Percentiles rank a stretch among this genome's conserved stretches.
phyloP scores from a whole-genome alignment of 192 early-diverging fungal species.

The Dissophora ornata region DNA sequence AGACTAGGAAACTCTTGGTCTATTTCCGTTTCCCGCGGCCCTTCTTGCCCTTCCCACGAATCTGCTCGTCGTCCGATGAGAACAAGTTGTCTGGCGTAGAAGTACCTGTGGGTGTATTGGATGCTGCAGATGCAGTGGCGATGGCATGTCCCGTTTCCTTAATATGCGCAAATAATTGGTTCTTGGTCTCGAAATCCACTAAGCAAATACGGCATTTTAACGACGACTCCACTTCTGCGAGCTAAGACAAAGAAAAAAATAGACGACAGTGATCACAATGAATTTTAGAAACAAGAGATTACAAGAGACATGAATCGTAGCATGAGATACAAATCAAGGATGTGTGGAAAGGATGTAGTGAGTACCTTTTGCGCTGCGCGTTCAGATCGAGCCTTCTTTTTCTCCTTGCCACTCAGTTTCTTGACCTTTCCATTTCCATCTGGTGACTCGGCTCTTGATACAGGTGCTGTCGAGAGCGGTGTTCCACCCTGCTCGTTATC shows the following conservation, averaged over 20 bases:
- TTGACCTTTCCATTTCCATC: slow-evolving; percentile 45
- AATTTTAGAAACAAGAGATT: background rate
- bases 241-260: slow-evolving; percentile 43
- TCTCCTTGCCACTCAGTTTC: slow-evolving; percentile 54
- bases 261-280: background rate
- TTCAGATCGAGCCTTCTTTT: slow-evolving; percentile 42
- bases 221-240: slow-evolving; percentile 42
- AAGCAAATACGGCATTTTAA: slow-evolving; percentile 84
- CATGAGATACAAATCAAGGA: too few relatives aligned
- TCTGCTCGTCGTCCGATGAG: slow-evolving; percentile 42
- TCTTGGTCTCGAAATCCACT: slow-evolving; percentile 78
- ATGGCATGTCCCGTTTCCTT: slow-evolving; percentile 87
- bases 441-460: slow-evolving; percentile 48
- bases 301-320: too few relatives aligned
- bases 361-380: slow-evolving; percentile 49
- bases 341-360: too few relatives aligned
- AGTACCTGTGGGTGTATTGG: background rate
- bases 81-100: slow-evolving; percentile 3
- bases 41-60: slow-evolving; percentile 51
- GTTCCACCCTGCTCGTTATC: slow-evolving; percentile 48
- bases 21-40: slow-evolving; percentile 51
- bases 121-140: slow-evolving; percentile 36
- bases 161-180: slow-evolving; percentile 91
- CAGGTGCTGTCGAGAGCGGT: slow-evolving; percentile 58
- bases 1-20: too few relatives aligned